These are phyloP conservation scores for Xylaria palmicola DNA, from an alignment of 495 filamentous ascomycete genomes.

Conservation along the genomic window DNA sequence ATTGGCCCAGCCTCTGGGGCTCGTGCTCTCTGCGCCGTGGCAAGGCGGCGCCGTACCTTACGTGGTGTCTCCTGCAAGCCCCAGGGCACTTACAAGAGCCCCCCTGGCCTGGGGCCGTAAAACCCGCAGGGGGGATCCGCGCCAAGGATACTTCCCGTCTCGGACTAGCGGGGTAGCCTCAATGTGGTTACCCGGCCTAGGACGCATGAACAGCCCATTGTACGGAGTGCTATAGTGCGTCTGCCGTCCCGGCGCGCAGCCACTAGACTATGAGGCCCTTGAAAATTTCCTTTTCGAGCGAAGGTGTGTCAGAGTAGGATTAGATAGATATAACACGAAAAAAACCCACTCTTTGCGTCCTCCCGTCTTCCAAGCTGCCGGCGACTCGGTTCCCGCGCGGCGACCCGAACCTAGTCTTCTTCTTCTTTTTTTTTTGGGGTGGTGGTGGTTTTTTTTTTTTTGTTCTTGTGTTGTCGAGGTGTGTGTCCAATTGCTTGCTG, in stretches of 20 bases:
- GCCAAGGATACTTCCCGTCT: constrained; percentile 1
- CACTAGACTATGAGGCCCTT: constrained; percentile 1
- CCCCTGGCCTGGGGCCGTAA: no score
- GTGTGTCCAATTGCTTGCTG: not conserved
- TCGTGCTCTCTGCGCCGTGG: constrained; percentile 4
- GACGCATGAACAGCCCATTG: no score
- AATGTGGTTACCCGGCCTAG: constrained; percentile 10
- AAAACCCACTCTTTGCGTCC: not conserved
- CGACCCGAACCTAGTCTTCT: not conserved
- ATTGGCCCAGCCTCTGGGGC: not conserved
- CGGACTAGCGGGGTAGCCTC: not conserved
- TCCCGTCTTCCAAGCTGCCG: not conserved
- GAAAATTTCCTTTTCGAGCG: constrained; percentile 6
- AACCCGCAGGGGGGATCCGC: not conserved
- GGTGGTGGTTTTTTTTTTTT: no score
- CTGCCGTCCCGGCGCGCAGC: not conserved
- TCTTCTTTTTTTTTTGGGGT: no score
- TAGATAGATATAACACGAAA: no score
- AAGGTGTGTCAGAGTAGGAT: not conserved
- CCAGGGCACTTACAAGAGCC: no score
- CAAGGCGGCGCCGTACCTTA: not conserved
- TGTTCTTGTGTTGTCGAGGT: no score
- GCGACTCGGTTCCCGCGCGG: not conserved
- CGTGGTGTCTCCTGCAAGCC: no score
- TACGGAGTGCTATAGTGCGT: no score